These are phyloP conservation scores for Leccinum ochraceum DNA, from an alignment of 768 basidiomycete species.

Conservation along the genomic window DNA sequence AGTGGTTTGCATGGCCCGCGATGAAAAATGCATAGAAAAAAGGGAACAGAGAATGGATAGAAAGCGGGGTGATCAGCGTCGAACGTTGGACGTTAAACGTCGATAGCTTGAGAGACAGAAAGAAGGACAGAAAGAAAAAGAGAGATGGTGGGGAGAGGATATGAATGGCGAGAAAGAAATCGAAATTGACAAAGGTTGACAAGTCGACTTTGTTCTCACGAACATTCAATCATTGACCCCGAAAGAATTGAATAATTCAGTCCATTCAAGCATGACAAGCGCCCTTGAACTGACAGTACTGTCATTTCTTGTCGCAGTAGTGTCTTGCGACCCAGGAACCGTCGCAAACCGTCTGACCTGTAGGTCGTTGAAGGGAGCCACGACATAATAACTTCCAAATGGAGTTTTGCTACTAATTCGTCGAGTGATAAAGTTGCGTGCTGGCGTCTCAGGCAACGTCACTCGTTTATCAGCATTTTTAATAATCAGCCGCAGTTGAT, in stretches of 20 bases:
- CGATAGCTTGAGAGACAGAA: neutral
- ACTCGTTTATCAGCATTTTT: neutral
- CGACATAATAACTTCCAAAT: neutral
- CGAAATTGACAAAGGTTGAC: neutral
- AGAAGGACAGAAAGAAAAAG: neutral
- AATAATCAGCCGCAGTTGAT: neutral
- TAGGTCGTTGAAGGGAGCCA: neutral
- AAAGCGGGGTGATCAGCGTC: conserved; percentile 1
- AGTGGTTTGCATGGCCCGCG: conserved; percentile 17
- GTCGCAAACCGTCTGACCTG: neutral
- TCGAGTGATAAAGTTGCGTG: neutral
- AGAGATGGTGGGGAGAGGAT: neutral
- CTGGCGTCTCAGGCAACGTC: neutral
- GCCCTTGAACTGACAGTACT: neutral
- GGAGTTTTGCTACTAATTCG: neutral
- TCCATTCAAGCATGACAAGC: neutral
- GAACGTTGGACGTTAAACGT: neutral
- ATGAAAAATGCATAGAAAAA: neutral
- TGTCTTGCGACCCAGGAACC: neutral
- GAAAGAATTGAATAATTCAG: neutral
- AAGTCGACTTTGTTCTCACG: conserved; percentile 8
- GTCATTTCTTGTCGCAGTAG: neutral
- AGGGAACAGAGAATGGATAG: neutral
- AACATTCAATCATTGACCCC: neutral
- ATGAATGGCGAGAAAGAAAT: conserved; percentile 1